Evolutionary conservation across 2,329 filamentous ascomycete genomes (phyloP), one percentile per base, ranked within the genome.

Genomic region (Neofusicoccum kwambonambiense): DNA sequence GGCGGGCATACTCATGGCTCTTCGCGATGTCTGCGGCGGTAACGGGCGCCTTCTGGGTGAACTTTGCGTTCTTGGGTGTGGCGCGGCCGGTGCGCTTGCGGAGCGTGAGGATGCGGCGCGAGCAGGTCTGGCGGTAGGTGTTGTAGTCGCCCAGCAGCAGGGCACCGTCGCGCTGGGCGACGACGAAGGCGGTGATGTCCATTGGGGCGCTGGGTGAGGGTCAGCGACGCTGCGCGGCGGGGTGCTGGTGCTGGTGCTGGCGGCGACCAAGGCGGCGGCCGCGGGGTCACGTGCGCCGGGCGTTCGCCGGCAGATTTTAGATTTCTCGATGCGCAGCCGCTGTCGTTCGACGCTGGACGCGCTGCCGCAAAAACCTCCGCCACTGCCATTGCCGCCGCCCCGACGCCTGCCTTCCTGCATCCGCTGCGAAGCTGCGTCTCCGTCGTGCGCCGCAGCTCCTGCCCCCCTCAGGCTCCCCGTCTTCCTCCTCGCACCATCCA

Each of bases 61-160:
- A 97, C 81, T 97, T 98, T 71, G 90, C 90, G 69, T 92, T 90
- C 80, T 92, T 94, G 78, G 88, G 90, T 54, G 92, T 96, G 61
- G 90, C 87, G 73, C 93, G 89, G 56, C 90, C 91, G 64, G 98
- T 86, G 81, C 91, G 94, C 83, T 90, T 94, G 75, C 93, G 90
- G 71, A 90, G 84, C 74, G 90, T 92, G 75, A 92, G 89, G 66
- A 99, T 84, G 74, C 91, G 89, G 75, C 92, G 91, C 69, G 90
- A 88, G 58, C 96, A 84, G 75, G 92, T 90, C 56, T 83, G 83
- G 73, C 93, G 90, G 78, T 98, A 98, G 65, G 89, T 89, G 74
- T 87, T 87, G 80, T 97, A 93, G 80, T 97, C 93, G 70, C 93
- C 93, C 69, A 95, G 89, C 35, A 96, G 86, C 60, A 97, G 89